Conservation (phyloP, 805 yeast genomes). For the Lachancea dasiensis region DNA sequence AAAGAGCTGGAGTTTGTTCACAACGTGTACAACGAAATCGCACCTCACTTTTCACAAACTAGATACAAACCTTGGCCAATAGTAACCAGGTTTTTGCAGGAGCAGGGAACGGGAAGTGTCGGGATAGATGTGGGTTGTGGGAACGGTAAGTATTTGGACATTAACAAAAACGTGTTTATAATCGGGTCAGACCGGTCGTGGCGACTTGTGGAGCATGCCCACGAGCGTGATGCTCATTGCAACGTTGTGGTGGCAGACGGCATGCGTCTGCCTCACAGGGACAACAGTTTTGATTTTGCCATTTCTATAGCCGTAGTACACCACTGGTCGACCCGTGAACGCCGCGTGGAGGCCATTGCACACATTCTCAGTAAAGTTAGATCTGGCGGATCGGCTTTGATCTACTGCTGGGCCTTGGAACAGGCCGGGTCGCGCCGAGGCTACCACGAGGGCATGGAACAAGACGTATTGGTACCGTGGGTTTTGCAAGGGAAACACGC, state of each 20-base stretch:
- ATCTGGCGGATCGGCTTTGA: slow-evolving; percentile 60
- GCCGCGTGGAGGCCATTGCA: slow-evolving; percentile 69
- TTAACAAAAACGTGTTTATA: slow-evolving; percentile 62
- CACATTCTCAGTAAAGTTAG: slow-evolving; percentile 59
- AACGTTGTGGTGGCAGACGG: slow-evolving; percentile 83
- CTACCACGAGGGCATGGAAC: slow-evolving; percentile 85
- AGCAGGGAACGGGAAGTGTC: slow-evolving; percentile 46
- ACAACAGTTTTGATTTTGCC: slow-evolving; percentile 62
- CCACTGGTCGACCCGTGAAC: slow-evolving; percentile 80
- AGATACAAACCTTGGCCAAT: slow-evolving; percentile 97
- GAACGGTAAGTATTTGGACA: slow-evolving; percentile 81
- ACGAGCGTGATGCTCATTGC: slow-evolving; percentile 31
- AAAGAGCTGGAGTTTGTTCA: slow-evolving; percentile 82
- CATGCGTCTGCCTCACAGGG: slow-evolving; percentile 51
- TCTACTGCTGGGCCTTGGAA: slow-evolving; percentile 96
- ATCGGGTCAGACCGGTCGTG: slow-evolving; percentile 72
- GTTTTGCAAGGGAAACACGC: slow-evolving; percentile 52
- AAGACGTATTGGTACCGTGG: slow-evolving; percentile 96
- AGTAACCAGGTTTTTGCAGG: slow-evolving; percentile 62
- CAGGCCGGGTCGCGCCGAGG: slow-evolving; percentile 86
- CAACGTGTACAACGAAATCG: slow-evolving; percentile 88
- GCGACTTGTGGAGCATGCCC: slow-evolving; percentile 63
- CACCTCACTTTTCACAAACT: slow-evolving; percentile 87
- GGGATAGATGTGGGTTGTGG: slow-evolving; percentile 98
- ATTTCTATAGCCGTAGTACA: slow-evolving; percentile 94